Percentiles rank a stretch among this genome's conserved stretches.
These are phyloP conservation scores for Blastocystis sp. DNA, from an alignment of 352 stramenopile species.

Conservation along the genomic window DNA sequence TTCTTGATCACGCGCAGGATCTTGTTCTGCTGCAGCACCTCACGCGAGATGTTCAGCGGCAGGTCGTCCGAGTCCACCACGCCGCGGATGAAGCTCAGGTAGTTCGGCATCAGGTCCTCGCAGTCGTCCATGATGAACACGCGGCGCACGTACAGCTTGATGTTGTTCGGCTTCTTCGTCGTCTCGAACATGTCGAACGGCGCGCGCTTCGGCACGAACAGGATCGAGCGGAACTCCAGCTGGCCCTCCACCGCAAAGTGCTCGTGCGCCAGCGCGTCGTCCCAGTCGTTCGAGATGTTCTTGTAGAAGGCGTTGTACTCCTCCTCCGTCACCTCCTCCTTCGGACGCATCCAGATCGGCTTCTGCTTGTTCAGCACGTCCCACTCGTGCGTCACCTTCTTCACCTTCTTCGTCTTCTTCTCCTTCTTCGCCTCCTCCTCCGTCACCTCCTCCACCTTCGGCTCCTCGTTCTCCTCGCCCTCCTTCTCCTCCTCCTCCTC, in stretches of 20 bases:
- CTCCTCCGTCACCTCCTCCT: slow-evolving; percentile 79
- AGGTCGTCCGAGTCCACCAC: slow-evolving; percentile 74
- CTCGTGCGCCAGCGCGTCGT: too few species aligned
- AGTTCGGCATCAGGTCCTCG: slow-evolving; percentile 99
- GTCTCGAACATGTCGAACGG: slow-evolving; percentile 99
- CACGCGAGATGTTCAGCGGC: slow-evolving; percentile 77
- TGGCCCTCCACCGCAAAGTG: slow-evolving; percentile 87
- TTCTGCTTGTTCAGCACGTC: slow-evolving; percentile 79
- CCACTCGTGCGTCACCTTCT: too few species aligned
- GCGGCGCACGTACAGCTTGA: slow-evolving; percentile 92
- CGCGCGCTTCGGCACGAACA: slow-evolving; percentile 95
- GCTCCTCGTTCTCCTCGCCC: too few species aligned
- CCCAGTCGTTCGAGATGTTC: slow-evolving; percentile 91
- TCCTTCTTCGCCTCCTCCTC: too few species aligned
- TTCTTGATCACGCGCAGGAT: slow-evolving; percentile 99
- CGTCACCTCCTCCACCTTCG: too few species aligned
- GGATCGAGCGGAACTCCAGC: slow-evolving; percentile 95
- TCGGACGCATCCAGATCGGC: slow-evolving; percentile 99
- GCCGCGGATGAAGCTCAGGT: slow-evolving; percentile 96
- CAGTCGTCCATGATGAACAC: slow-evolving; percentile 99
- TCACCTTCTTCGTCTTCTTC: too few species aligned
- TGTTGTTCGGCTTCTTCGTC: slow-evolving; percentile 81
- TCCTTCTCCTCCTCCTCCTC: too few species aligned
- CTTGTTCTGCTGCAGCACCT: slow-evolving; percentile 99
- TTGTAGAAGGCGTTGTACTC: slow-evolving; percentile 98